Percentiles rank a stretch among this genome's conserved stretches.
These are phyloP conservation scores for Nitzschia inconspicua DNA, from an alignment of 108 stramenopile species.

Conservation along the genomic window DNA sequence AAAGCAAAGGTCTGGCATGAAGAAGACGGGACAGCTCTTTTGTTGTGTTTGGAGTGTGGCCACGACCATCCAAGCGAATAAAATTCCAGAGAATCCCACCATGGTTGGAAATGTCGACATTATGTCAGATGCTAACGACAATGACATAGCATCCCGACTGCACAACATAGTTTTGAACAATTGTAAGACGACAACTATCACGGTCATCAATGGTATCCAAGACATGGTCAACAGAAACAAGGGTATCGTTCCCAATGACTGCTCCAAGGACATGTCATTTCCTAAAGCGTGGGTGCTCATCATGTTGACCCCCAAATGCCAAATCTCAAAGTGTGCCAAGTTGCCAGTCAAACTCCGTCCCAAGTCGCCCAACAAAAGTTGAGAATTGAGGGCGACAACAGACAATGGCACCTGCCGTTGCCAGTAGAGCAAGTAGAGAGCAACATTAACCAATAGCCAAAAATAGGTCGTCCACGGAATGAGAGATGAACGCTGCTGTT, in stretches of 20 bases:
- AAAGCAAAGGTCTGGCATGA: constrained; percentile 72
- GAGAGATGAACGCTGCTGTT: not conserved
- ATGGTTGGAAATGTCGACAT: constrained; percentile 32
- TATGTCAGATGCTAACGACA: not conserved
- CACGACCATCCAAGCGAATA: constrained; percentile 84
- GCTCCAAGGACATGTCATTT: constrained; percentile 65
- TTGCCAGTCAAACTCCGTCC: constrained; percentile 63
- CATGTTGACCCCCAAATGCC: constrained; percentile 81
- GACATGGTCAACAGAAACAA: constrained; percentile 66
- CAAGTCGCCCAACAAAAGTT: constrained; percentile 36
- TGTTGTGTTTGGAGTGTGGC: constrained; percentile 43
- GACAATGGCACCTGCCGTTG: constrained; percentile 45
- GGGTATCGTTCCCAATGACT: constrained; percentile 23
- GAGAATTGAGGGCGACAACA: constrained; percentile 32
- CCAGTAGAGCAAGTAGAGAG: constrained; percentile 68
- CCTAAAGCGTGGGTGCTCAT: no score
- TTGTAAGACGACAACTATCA: constrained; percentile 50
- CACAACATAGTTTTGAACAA: not conserved
- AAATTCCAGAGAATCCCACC: constrained; percentile 78
- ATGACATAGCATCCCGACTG: not conserved
- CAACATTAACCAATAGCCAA: constrained; percentile 44
- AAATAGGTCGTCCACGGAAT: constrained; percentile 28
- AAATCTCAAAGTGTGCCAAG: constrained; percentile 76
- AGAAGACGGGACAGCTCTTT: constrained; percentile 68
- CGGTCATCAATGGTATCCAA: constrained; percentile 49